A percentile compares a stretch with the other conserved stretches of the same genome.
These are phyloP conservation scores for Umbelopsis vinacea DNA, from an alignment of 192 early-diverging fungal genomes.

Conservation along the genomic window DNA sequence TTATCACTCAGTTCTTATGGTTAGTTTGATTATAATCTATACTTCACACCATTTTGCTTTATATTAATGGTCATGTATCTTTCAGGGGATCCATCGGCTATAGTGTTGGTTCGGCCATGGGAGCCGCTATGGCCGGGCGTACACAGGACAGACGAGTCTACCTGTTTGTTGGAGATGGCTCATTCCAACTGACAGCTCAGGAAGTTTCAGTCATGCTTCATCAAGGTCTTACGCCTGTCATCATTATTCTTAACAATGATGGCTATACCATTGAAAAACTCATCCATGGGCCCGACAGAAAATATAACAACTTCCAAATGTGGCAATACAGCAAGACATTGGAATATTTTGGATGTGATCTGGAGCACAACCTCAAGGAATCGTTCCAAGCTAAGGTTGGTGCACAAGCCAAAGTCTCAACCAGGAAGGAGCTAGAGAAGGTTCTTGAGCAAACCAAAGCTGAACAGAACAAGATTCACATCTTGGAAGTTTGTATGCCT, in stretches of 20 bases:
- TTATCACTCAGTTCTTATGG: slow-evolving; percentile 47
- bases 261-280: slow-evolving; percentile 56
- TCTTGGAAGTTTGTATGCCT: slow-evolving; percentile 55
- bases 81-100: slow-evolving; percentile 43
- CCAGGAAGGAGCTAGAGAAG: slow-evolving; percentile 44
- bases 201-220: slow-evolving; percentile 57
- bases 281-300: slow-evolving; percentile 48
- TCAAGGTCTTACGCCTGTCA: slow-evolving; percentile 50
- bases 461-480: slow-evolving; percentile 44
- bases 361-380: slow-evolving; percentile 29
- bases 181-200: slow-evolving; percentile 54
- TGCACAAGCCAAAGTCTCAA: slow-evolving; percentile 31
- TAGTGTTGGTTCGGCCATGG: slow-evolving; percentile 47
- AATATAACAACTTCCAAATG: slow-evolving; percentile 54
- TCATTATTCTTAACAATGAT: slow-evolving; percentile 56
- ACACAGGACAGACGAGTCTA: slow-evolving; percentile 42
- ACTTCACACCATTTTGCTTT: neutral
- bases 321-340: slow-evolving; percentile 54
- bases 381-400: slow-evolving; percentile 33
- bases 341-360: slow-evolving; percentile 46
- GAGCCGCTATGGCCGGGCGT: slow-evolving; percentile 46
- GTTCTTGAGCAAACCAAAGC: slow-evolving; percentile 33
- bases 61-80: neutral
- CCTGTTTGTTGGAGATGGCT: slow-evolving; percentile 56
- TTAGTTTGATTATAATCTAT: slow-evolving; percentile 8